A percentile compares a stretch with the other conserved stretches of the same genome.
Evolutionary conservation across 371 early-diverging fungal species (phyloP).

Genomic region (Apophysomyces sp.): DNA sequence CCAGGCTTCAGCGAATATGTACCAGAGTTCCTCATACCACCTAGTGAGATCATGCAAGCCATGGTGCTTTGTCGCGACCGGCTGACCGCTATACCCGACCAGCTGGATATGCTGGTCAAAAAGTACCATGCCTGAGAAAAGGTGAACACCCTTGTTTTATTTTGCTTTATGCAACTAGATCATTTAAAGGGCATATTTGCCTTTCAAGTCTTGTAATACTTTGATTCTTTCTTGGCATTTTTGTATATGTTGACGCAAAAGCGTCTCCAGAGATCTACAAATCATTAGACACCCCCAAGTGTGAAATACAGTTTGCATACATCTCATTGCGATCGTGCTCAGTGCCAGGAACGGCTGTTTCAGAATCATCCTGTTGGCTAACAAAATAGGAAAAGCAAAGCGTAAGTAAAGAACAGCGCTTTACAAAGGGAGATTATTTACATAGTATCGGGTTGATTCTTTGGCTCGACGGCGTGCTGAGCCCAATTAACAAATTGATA

Average conservation of each 20-base stretch:
- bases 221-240: not conserved
- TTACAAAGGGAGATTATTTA: no score
- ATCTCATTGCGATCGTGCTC: no score
- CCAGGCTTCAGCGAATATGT: constrained; percentile 24
- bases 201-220: not conserved
- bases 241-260: not conserved
- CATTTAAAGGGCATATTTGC: not conserved
- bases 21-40: constrained; percentile 39
- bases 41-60: constrained; percentile 44
- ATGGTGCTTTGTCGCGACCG: constrained; percentile 35
- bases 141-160: no score
- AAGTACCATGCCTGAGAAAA: not conserved
- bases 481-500: no score
- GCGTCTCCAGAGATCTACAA: not conserved
- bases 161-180: not conserved
- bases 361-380: no score
- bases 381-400: no score
- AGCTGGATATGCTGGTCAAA: constrained; percentile 10
- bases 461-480: no score
- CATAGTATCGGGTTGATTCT: no score
- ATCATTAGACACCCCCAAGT: no score
- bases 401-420: no score
- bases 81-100: constrained; percentile 13
- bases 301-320: no score
- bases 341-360: no score